Evolutionary conservation across 108 stramenopile genomes (phyloP).

Genomic region (Cyclotella cryptica): DNA sequence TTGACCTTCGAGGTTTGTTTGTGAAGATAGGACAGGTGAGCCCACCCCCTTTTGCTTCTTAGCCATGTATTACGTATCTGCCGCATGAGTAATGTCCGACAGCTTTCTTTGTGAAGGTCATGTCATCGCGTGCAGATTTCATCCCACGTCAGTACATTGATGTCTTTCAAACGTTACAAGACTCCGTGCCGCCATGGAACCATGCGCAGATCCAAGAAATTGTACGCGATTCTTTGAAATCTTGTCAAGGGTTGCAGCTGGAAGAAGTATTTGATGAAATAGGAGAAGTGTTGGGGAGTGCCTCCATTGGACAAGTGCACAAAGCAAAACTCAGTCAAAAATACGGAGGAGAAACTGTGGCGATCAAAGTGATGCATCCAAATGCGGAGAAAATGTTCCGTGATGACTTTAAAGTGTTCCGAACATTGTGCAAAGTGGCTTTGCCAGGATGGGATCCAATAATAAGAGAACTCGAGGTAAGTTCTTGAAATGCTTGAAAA

Average conservation of each 20-base stretch:
- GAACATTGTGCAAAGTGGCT: slow-evolving; percentile 69
- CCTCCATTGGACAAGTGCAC: slow-evolving; percentile 78
- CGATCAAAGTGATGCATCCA: slow-evolving; percentile 80
- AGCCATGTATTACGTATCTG: no score
- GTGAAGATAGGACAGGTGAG: slow-evolving; percentile 64
- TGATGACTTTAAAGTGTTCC: slow-evolving; percentile 75
- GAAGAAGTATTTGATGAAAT: slow-evolving; percentile 76
- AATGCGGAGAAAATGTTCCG: slow-evolving; percentile 66
- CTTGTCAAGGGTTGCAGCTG: slow-evolving; percentile 34
- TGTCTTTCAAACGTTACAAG: slow-evolving; percentile 62
- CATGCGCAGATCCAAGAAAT: slow-evolving; percentile 47
- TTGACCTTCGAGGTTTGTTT: slow-evolving; percentile 68
- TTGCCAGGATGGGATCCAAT: slow-evolving; percentile 78
- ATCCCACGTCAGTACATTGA: slow-evolving; percentile 72
- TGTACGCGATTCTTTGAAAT: slow-evolving; percentile 48
- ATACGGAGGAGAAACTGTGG: slow-evolving; percentile 49
- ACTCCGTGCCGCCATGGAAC: slow-evolving; percentile 69
- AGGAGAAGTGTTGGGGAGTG: slow-evolving; percentile 68
- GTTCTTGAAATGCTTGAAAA: background rate
- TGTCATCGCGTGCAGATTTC: slow-evolving; percentile 75
- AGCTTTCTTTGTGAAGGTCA: background rate
- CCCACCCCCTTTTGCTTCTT: no score
- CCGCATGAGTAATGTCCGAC: no score
- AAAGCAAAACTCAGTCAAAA: slow-evolving; percentile 52
- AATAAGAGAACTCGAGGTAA: slow-evolving; percentile 60